Base-by-base conservation (phyloP, 495 filamentous ascomycete genomes). In the Neurospora sp. region DNA sequence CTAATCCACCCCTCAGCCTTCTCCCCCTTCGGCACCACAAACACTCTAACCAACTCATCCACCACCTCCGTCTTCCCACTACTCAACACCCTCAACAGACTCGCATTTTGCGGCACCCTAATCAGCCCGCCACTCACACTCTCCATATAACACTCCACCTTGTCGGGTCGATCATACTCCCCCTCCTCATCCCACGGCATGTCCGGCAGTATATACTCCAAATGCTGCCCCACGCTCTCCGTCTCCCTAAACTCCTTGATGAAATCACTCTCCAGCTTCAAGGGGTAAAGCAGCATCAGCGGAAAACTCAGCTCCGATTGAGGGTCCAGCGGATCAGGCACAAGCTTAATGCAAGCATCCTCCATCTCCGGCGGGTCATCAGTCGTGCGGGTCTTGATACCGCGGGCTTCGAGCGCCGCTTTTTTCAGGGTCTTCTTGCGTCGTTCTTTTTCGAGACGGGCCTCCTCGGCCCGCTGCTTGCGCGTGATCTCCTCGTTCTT, bases 111-210 rank as follows among this genome's bases (percentile, higher is more conserved):
- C n/a, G 96, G 95, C 0, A 92, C 90, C 82, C 96, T 97, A 72
- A 95, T 86, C 75, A 99, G 76, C 12, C 96, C 96, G 0, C 94
- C 94, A 0, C 85, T 83, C 18, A 83, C 78, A 1, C 93, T 98
- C 83, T 97, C 92, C 86, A 94, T 92, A 79, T 91, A 99, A 75
- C 92, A 94, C 76, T 97, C 94, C n/a, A 98, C 92, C 8, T 84
- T 80, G 0, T 82, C 81, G 0, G 84, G 75, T 27, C 53, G 31
- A 9, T 81, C 85, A 75, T 97, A 97, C 76, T 91, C 91, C 5
- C 87, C 82, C 75, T 86, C 83, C 18, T 78, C 75, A 78, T 99
- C 96, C 96, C 94, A 98, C n/a, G 93, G 92, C 75, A 86, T 77
- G 8, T 61, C 53, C 41, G 89, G 88, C 70, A 98, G 89, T 18